These are phyloP conservation scores for Xanthoconium stramineum DNA, from an alignment of 768 basidiomycete genomes.

Conservation along the genomic window DNA sequence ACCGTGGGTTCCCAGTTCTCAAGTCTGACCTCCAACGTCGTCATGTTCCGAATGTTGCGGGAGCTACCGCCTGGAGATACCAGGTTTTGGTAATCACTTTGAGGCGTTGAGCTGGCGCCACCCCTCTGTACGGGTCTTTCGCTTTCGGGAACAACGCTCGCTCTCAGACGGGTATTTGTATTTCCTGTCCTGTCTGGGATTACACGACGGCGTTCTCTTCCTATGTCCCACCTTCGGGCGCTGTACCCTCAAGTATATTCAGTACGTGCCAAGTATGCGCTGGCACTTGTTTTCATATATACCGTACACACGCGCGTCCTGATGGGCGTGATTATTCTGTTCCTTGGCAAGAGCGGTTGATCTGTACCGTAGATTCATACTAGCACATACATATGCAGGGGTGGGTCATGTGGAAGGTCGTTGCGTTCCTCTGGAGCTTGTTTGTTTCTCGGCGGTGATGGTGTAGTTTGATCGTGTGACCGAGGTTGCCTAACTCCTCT, in stretches of 20 bases:
- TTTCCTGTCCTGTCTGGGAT: background rate
- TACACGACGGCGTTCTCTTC: background rate
- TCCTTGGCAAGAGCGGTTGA: background rate
- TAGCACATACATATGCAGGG: background rate
- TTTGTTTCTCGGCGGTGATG: background rate
- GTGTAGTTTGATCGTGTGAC: background rate
- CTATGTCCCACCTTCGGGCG: background rate
- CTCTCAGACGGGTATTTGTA: background rate
- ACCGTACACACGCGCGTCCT: constrained; percentile 7
- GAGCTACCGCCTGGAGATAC: constrained; percentile 35
- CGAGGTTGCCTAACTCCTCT: background rate
- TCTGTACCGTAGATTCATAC: background rate
- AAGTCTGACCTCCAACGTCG: constrained; percentile 46
- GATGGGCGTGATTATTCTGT: constrained; percentile 8
- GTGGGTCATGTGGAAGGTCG: background rate
- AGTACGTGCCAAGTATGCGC: background rate
- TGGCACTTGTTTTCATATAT: background rate
- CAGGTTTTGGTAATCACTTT: constrained; percentile 37
- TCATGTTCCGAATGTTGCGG: constrained; percentile 41
- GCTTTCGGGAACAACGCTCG: background rate
- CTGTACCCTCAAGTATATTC: background rate
- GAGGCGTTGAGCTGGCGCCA: background rate
- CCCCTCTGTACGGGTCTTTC: background rate
- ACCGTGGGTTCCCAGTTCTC: constrained; percentile 36
- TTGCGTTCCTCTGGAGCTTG: background rate